These are phyloP conservation scores for Epichloe hybrida DNA, from an alignment of 2,329 filamentous ascomycete genomes.

Conservation along the genomic window DNA sequence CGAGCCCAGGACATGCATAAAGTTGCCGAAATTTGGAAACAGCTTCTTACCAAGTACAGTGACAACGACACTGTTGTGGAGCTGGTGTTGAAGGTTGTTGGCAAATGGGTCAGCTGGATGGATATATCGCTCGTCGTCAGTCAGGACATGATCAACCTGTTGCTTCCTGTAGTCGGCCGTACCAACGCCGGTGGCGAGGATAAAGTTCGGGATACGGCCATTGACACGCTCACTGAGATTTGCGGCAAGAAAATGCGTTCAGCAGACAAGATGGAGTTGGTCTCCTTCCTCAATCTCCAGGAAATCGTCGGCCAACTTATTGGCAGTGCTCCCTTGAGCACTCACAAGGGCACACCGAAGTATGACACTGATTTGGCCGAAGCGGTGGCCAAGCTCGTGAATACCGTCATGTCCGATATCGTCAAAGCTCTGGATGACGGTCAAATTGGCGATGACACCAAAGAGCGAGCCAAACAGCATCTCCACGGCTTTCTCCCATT, in stretches of 20 bases:
- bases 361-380: conserved; percentile 96
- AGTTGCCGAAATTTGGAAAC: conserved; percentile 81
- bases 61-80: conserved; percentile 64
- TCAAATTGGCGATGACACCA: conserved; percentile 47
- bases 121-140: conserved; percentile 92
- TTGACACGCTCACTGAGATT: conserved; percentile 91
- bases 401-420: conserved; percentile 76
- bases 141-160: conserved; percentile 67
- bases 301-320: conserved; percentile 79
- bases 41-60: conserved; percentile 68
- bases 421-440: conserved; percentile 69
- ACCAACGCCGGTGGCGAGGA: conserved; percentile 52
- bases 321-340: conserved; percentile 64
- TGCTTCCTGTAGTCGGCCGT: conserved; percentile 80
- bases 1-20: conserved; percentile 77
- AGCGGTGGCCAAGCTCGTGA: conserved; percentile 88
- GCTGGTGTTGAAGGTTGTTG: conserved; percentile 80
- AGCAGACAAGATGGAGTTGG: conserved; percentile 85
- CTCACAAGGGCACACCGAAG: conserved; percentile 64
- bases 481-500: conserved; percentile 75
- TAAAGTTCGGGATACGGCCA: conserved; percentile 76
- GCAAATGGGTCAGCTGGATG: conserved; percentile 98
- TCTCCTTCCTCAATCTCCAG: conserved; percentile 75
- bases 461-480: conserved; percentile 64
- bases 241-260: conserved; percentile 97